Percentiles rank a stretch among this genome's conserved stretches.
Evolutionary conservation across 1,139 yeast genomes (phyloP).

Genomic region (Candida mesenterica): DNA sequence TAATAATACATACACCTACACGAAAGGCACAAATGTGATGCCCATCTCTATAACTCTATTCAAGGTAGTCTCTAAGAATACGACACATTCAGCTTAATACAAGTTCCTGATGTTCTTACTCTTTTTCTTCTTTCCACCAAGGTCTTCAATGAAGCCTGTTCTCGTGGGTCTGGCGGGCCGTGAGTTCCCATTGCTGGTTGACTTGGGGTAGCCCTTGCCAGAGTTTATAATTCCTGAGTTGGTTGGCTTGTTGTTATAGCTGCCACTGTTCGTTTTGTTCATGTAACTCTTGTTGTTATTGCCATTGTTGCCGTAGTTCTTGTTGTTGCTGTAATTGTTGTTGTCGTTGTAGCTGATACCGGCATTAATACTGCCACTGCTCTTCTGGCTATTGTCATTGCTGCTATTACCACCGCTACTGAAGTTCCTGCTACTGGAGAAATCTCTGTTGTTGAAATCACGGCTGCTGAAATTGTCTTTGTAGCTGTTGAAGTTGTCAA

Average conservation of each 20-base stretch:
- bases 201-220: conserved; percentile 1
- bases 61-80: too few species aligned
- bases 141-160: conserved; percentile 15
- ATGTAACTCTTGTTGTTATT: conserved; percentile 1
- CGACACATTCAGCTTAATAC: conserved; percentile 10
- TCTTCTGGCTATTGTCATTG: conserved; percentile 13
- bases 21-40: too few species aligned
- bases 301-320: conserved; percentile 33
- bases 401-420: conserved; percentile 2
- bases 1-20: too few species aligned
- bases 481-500: conserved; percentile 11
- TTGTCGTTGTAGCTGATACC: conserved; percentile 8
- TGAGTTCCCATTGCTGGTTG: too few species aligned
- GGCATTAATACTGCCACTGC: conserved; percentile 7
- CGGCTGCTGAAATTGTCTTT: conserved; percentile 13
- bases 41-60: too few species aligned
- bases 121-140: conserved; percentile 13
- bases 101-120: conserved; percentile 12
- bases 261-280: not conserved
- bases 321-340: conserved; percentile 12
- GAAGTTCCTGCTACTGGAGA: conserved; percentile 1
- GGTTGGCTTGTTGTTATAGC: conserved; percentile 6
- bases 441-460: conserved; percentile 12
- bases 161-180: conserved; percentile 13
- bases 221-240: conserved; percentile 6